A percentile compares a stretch with the other conserved stretches of the same genome.
Conservation (phyloP, 73 alveolate genomes). For the Diophrys appendiculata region DNA sequence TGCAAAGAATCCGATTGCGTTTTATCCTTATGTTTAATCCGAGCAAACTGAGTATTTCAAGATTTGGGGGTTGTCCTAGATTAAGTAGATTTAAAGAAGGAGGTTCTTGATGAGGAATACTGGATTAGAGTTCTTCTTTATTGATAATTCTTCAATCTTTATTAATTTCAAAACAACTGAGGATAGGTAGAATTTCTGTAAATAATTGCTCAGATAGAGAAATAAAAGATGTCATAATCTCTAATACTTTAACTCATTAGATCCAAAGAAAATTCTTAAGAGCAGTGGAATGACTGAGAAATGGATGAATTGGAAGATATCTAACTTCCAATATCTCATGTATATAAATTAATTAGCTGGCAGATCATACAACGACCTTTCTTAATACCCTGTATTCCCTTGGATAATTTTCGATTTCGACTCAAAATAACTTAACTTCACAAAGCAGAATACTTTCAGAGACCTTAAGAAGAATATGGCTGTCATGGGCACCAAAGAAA, state of each 20-base stretch:
- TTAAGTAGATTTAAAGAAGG: constrained; percentile 23
- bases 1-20: no score
- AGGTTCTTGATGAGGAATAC: constrained; percentile 44
- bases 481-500: constrained; percentile 73
- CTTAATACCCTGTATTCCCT: constrained; percentile 28
- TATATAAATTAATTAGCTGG: constrained; percentile 81
- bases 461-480: constrained; percentile 92
- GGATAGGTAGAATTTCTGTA: constrained; percentile 46
- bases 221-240: constrained; percentile 30
- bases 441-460: constrained; percentile 45
- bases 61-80: constrained; percentile 11
- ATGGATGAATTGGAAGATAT: constrained; percentile 86
- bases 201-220: constrained; percentile 35
- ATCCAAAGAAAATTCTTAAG: constrained; percentile 50
- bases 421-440: not conserved
- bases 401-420: constrained; percentile 4
- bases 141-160: constrained; percentile 20
- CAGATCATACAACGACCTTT: constrained; percentile 76
- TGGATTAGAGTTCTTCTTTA: constrained; percentile 46
- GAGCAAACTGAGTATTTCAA: no score
- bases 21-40: no score
- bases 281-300: constrained; percentile 78
- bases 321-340: constrained; percentile 90
- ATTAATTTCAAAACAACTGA: constrained; percentile 40
- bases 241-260: constrained; percentile 24